Percentiles rank a stretch among this genome's conserved stretches.
Evolutionary conservation across 257 asterid genomes (phyloP).

Genomic region (Sherardia arvensis): DNA sequence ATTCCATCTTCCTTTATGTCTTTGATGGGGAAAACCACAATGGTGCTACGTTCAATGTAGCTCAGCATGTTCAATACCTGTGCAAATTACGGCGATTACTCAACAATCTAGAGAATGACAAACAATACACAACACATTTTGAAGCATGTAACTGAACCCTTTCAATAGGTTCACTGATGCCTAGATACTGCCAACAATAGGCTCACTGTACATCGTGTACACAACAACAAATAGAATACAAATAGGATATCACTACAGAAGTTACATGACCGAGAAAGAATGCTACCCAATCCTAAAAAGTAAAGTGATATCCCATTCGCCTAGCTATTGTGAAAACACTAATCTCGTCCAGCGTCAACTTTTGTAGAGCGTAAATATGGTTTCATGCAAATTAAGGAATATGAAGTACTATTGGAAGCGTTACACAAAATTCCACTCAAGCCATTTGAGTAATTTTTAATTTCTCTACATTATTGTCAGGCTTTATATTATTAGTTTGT

Average conservation of each 20-base stretch:
- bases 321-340: too few relatives aligned
- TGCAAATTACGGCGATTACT: conserved; percentile 1
- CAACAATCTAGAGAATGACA: conserved; percentile 1
- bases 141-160: not conserved
- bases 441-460: not conserved
- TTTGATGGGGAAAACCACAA: conserved; percentile 24
- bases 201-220: not conserved
- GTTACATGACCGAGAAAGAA: not conserved
- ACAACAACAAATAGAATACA: not conserved
- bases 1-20: conserved; percentile 20
- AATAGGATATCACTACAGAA: not conserved
- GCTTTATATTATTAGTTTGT: not conserved
- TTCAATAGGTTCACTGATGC: not conserved
- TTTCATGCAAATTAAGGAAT: not conserved
- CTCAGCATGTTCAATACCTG: conserved; percentile 39
- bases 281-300: not conserved
- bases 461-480: not conserved
- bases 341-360: too few relatives aligned
- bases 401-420: not conserved
- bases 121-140: too few relatives aligned
- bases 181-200: not conserved
- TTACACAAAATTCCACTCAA: not conserved
- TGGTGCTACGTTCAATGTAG: conserved; percentile 10
- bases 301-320: too few relatives aligned
- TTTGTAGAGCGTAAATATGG: not conserved